Base-by-base conservation (phyloP, 164 flowering plant genomes). In the Liriodendron chinense region DNA sequence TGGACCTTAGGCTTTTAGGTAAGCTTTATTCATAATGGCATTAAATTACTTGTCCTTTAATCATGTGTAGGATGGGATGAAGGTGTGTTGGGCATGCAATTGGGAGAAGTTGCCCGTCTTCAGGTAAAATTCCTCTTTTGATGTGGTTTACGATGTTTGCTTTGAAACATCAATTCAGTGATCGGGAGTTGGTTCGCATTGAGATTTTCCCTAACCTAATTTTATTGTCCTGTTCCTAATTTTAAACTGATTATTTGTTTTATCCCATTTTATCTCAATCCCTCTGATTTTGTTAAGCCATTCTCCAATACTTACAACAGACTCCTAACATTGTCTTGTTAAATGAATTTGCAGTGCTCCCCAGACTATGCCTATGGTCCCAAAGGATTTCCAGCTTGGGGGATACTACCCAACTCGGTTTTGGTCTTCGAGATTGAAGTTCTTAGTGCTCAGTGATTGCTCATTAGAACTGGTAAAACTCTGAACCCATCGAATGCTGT, bases 61-160 rank as follows among this genome's bases (percentile, higher is more conserved):
- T 21, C 21, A 47, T 79, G 62, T 81, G 67, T 79, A 95, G 98
- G 99, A 70, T 96, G 99, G 99, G 99, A 96, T 85, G 99, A 96
- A 86, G 99, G 99, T 75, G 99, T 96, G 16, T 22, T 91, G 84
- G 96, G 91, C 68, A 96, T 96, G 99, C 96, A 96, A 81, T 70
- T 93, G 48, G 99, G 99, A 78, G 97, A 96, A 84, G 91, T 90
- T 85, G 96, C 99, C 84, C 94, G 91, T 70, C 84, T 96, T 47
- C 82, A 83, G 89, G 98, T 92, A 86, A 82, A 4, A 16, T 66
- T 25, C 43, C 12, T 66, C 20, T 5, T 25, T 66, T 18, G n/a
- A 53, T 53, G 7, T 53, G 57, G 16, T 13, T 25, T 66, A 24
- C 43, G 24, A 16, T 26, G 47, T 13, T 66, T 66, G 69, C 20